These are phyloP conservation scores for Stevia rebaudiana DNA, from an alignment of 140 eudicot species.

Conservation along the genomic window DNA sequence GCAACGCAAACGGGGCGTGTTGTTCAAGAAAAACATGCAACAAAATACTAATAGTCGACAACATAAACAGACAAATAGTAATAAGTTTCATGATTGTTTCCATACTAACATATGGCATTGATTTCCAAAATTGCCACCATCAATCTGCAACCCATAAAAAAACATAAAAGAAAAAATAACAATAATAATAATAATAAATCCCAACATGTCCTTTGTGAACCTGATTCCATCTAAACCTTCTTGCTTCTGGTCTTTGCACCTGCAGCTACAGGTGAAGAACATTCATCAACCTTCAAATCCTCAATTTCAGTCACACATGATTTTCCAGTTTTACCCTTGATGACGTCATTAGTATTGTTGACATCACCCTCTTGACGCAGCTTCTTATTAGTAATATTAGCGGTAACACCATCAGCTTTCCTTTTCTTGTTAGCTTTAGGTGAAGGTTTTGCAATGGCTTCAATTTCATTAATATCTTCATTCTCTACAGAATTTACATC, in stretches of 20 bases:
- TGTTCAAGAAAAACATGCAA: too few species aligned
- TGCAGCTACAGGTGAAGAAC: neutral
- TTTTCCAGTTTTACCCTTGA: neutral
- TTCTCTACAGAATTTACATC: slow-evolving; percentile 1
- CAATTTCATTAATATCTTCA: slow-evolving; percentile 1
- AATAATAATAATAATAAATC: neutral
- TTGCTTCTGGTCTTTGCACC: slow-evolving; percentile 21
- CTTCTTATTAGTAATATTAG: slow-evolving; percentile 17
- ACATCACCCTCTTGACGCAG: slow-evolving; percentile 5
- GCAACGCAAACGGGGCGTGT: too few species aligned
- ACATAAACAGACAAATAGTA: neutral
- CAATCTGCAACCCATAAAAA: neutral
- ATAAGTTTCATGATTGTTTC: neutral
- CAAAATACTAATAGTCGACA: neutral
- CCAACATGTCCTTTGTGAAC: neutral
- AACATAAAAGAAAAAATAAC: neutral
- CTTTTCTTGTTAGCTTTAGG: slow-evolving; percentile 25
- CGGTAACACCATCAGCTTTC: slow-evolving; percentile 11
- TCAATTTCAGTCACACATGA: slow-evolving; percentile 18
- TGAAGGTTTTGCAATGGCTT: slow-evolving; percentile 12
- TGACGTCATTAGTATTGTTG: neutral
- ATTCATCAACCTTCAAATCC: neutral
- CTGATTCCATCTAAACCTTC: neutral
- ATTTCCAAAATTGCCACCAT: slow-evolving; percentile 5
- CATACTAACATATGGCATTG: slow-evolving; percentile 1